Evolutionary conservation across 305 asterid genomes (phyloP), one percentile per base, ranked within the genome.

Genomic region (Rubia tinctorum): DNA sequence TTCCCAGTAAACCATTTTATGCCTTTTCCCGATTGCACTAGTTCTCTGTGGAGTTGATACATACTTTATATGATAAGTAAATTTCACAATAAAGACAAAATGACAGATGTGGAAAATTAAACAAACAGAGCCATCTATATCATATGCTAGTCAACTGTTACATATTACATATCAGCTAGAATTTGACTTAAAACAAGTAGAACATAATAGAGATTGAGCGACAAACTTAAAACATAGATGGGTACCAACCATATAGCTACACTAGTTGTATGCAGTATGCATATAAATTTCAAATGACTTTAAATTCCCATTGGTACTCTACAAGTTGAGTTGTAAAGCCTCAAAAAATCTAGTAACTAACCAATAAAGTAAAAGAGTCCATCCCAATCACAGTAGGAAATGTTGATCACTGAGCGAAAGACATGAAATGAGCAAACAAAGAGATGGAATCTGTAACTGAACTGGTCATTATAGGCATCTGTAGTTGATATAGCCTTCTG

Each of bases 401-500:
- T 18, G 13, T 12, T 30, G 51, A 62, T 12, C 15, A 51, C 22
- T 25, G 58, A 66, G 30, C 22, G 34, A 23, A 39, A 65, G 13
- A 51, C 15, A 37, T 6, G 18, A 55, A 55, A 40, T 37, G 12
- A 47, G 5, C 59, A 6, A 6, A 66, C 55, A 73, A 27, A 61
- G 23, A 6, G 44, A 45, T 66, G 64, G 11, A 14, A 43, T 7
- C 9, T 49, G 82, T 80, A 95, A 98, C 86, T 85, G 92, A 95
- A 95, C 64, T 95, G 99, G 64, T 95, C 99, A 83, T 95, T 92
- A 84, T 95, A 95, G 30, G 97, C 97, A 86, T 87, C 89, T 74
- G 99, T 92, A 74, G 97, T 89, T 74, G 99, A 95, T 84, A 95
- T 95, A 53, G 98, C 98, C 84, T 95, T 95, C 90, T 95, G 97